Percentiles rank a stretch among this genome's conserved stretches.
Conservation (phyloP, 352 stramenopile genomes). For the Globisporangium abappressorium region DNA sequence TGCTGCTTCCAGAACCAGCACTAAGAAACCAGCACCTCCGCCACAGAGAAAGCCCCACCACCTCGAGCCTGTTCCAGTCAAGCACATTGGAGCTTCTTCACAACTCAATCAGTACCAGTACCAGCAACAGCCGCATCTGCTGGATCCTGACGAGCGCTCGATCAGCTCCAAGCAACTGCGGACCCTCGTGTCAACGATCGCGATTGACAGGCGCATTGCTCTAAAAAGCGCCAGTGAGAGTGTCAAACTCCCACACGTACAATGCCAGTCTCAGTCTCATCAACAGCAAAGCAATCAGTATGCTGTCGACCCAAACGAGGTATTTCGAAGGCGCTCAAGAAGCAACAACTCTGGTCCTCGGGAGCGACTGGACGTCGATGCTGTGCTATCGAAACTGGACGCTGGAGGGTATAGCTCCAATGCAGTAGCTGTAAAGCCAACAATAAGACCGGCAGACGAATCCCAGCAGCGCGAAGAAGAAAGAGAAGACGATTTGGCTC, state of each 20-base stretch:
- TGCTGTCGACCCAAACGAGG: neutral
- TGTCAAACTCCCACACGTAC: neutral
- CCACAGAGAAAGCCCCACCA: conserved; percentile 1
- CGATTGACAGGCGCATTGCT: neutral
- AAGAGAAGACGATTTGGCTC: neutral
- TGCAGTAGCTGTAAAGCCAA: neutral
- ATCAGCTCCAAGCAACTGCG: conserved; percentile 9
- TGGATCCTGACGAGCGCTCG: neutral
- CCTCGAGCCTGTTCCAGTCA: neutral
- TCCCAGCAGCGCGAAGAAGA: neutral
- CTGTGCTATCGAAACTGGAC: neutral
- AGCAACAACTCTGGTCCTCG: neutral
- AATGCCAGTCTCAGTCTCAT: neutral
- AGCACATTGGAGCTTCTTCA: neutral
- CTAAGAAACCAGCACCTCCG: neutral
- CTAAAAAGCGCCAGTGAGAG: neutral
- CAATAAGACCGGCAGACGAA: neutral
- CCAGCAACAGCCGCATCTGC: neutral
- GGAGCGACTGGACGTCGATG: neutral
- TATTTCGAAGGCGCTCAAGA: neutral
- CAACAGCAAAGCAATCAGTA: neutral
- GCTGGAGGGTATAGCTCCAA: neutral
- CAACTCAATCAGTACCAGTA: neutral
- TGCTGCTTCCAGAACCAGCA: neutral
- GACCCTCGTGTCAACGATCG: neutral